Evolutionary conservation across 768 basidiomycete genomes (phyloP), one percentile per base, ranked within the genome.

Genomic region (Tylopilus sp.): DNA sequence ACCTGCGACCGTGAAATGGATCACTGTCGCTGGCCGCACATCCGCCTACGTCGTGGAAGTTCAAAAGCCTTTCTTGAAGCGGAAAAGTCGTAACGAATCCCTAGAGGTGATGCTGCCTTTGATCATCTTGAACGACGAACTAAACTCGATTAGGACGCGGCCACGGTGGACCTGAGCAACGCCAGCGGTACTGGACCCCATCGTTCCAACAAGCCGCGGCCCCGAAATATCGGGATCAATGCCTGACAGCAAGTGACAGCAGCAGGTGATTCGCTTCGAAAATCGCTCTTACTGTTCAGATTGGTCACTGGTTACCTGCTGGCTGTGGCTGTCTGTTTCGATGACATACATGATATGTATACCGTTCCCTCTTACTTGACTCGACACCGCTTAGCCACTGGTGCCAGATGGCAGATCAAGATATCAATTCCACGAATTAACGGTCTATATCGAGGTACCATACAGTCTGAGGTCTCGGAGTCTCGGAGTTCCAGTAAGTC

Each of bases 11-110:
- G 81, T 91, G 51, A 81, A 79, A 60, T 91, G 84, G 79, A 66
- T 86, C 49, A 87, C 83, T 6, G 85, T 92, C 9, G 87, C 86
- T 17, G 87, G 89, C 4, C 76, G 88, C 16, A 90, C 89, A 9
- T 87, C 87, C 4, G 89, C 89, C 14, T 85, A 78, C 59, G 83
- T 90, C 9, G 63, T 65, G 13, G 81, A 89, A 67, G 70, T 89
- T 11, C 89, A 89, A 65, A 61, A 65, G 26, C 63, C 72, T 16
- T 19, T 24, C 30, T 48, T n/a, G 28, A 29, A 44, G 30, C 45
- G 9, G 30, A 33, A 45, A 31, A 10, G 6, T 22, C 21, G 22
- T 45, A 31, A 24, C 8, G 47, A 48, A 25, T 9, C 11, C 24
- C 25, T 24, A 7, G 19, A 33, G 17, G 54, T 60, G 50, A 12